Percentiles rank a stretch among this genome's conserved stretches.
phyloP scores from a whole-genome alignment of 768 basidiomycete species.

The Lactarius hatsudake region DNA sequence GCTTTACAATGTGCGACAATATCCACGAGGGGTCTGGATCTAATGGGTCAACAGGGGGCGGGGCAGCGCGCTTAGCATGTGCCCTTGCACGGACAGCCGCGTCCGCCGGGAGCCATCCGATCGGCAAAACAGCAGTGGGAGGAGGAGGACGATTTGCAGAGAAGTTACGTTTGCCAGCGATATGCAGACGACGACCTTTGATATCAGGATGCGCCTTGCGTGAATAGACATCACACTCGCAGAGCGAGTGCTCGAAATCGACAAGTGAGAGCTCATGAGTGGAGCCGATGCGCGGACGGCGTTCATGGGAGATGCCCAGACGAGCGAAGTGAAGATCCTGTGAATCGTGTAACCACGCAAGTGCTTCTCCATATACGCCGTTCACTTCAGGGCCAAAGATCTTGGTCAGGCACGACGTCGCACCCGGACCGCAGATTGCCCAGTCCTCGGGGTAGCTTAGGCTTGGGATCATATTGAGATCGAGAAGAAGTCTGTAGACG shows the following conservation, averaged over 20 bases:
- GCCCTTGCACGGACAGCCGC: conserved; percentile 18
- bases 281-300: conserved; percentile 31
- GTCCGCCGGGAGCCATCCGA: conserved; percentile 27
- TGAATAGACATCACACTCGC: conserved; percentile 77
- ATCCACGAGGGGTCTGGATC: conserved; percentile 30
- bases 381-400: conserved; percentile 52
- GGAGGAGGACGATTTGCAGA: conserved; percentile 27
- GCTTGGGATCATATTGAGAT: conserved; percentile 38
- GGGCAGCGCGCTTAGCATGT: conserved; percentile 18
- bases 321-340: conserved; percentile 62
- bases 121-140: conserved; percentile 31
- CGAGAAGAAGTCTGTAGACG: conserved; percentile 35
- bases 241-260: conserved; percentile 76
- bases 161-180: conserved; percentile 31
- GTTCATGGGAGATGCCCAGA: conserved; percentile 39
- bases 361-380: conserved; percentile 53
- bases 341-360: conserved; percentile 59
- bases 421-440: conserved; percentile 66
- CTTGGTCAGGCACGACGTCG: conserved; percentile 61
- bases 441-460: conserved; percentile 65
- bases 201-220: conserved; percentile 52
- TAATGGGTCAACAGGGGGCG: conserved; percentile 24
- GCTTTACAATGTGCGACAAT: conserved; percentile 35
- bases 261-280: conserved; percentile 48
- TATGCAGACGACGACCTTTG: conserved; percentile 37